Percentiles rank a stretch among this genome's conserved stretches.
Conservation (phyloP, 768 basidiomycete genomes). For the Serendipita sp. region DNA sequence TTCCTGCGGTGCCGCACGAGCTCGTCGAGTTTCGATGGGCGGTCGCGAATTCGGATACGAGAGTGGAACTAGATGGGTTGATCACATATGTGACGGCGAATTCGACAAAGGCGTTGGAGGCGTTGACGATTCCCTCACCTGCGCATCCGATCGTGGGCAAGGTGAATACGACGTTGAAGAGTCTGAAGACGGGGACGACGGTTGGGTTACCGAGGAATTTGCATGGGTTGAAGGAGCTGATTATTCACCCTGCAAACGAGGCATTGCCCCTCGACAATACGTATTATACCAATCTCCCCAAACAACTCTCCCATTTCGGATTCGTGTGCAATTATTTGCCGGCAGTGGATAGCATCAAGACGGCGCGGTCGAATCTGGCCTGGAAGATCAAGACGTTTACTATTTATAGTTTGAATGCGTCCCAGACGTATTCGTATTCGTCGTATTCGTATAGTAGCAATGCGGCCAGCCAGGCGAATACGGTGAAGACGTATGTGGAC, state of each 20-base stretch:
- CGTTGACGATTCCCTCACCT: neutral
- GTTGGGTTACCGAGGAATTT: neutral
- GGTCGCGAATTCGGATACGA: neutral
- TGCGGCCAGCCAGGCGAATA: neutral
- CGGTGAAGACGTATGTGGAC: too few relatives aligned
- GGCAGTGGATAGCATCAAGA: neutral
- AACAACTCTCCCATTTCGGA: neutral
- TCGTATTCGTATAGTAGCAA: too few relatives aligned
- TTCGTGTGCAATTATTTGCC: neutral
- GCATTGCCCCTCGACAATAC: neutral
- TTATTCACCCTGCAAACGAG: neutral
- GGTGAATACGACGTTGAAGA: neutral
- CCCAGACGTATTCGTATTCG: neutral
- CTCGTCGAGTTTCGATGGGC: conserved; percentile 2
- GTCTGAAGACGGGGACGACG: neutral
- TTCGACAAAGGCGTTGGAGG: neutral
- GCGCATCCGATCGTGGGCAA: neutral
- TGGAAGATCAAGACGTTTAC: neutral
- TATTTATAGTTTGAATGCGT: neutral
- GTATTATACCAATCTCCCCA: neutral
- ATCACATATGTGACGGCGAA: neutral
- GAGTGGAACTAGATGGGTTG: neutral
- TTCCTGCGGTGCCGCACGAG: neutral
- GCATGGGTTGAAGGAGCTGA: neutral
- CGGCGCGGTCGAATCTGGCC: neutral